phyloP scores from a whole-genome alignment of 2,329 filamentous ascomycete species.

The Venturia asperata region DNA sequence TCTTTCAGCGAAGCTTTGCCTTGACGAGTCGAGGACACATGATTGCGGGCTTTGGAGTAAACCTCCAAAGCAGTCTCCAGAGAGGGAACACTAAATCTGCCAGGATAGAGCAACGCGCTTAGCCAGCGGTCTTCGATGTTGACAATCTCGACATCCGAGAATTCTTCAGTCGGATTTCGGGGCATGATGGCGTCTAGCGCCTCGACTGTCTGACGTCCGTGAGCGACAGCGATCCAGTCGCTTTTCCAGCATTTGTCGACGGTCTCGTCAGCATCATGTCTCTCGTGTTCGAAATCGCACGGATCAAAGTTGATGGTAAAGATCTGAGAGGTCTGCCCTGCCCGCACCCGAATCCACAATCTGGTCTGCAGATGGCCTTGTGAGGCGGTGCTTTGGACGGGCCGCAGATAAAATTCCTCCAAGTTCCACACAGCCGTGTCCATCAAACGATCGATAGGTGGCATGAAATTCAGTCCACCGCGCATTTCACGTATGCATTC shows the following conservation, averaged over 20 bases:
- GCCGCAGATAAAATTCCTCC: slow-evolving; percentile 40
- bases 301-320: slow-evolving; percentile 66
- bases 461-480: slow-evolving; percentile 54
- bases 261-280: background rate
- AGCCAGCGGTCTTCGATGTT: slow-evolving; percentile 68
- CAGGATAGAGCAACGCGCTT: slow-evolving; percentile 72
- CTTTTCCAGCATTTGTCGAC: slow-evolving; percentile 55
- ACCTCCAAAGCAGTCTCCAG: slow-evolving; percentile 77
- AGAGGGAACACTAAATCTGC: slow-evolving; percentile 69
- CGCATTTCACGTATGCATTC: slow-evolving; percentile 66
- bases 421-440: slow-evolving; percentile 46
- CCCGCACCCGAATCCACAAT: slow-evolving; percentile 45
- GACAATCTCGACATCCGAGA: background rate
- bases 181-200: slow-evolving; percentile 25
- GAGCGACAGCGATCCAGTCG: slow-evolving; percentile 41
- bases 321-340: slow-evolving; percentile 55
- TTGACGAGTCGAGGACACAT: slow-evolving; percentile 28
- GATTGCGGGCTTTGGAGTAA: slow-evolving; percentile 58
- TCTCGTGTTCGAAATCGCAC: slow-evolving; percentile 47
- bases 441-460: slow-evolving; percentile 49
- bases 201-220: slow-evolving; percentile 37
- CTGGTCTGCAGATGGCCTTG: slow-evolving; percentile 27
- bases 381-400: slow-evolving; percentile 33
- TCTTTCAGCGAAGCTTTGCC: slow-evolving; percentile 57
- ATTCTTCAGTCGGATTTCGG: background rate